Conservation (phyloP, 805 yeast species). For the Candida ulmi region DNA sequence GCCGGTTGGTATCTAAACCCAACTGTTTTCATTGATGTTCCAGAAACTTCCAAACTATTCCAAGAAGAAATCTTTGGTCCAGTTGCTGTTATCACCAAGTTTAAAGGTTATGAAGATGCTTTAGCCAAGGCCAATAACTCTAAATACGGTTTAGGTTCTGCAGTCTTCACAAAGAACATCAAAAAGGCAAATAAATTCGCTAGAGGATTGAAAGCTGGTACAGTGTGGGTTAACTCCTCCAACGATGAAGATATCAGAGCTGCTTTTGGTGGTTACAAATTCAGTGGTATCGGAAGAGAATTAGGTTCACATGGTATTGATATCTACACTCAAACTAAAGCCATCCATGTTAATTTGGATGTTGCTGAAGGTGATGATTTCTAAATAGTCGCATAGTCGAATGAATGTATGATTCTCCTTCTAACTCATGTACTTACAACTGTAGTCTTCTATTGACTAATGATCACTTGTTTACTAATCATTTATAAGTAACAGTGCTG, state of each 20-base stretch:
- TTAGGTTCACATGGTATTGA: slow-evolving; percentile 69
- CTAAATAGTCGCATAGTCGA: background rate
- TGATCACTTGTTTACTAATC: too few species aligned
- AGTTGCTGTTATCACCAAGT: slow-evolving; percentile 65
- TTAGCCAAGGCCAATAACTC: slow-evolving; percentile 64
- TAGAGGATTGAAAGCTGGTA: slow-evolving; percentile 56
- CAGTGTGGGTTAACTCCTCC: slow-evolving; percentile 64
- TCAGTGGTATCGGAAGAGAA: slow-evolving; percentile 79
- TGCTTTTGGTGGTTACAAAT: slow-evolving; percentile 80
- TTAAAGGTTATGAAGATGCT: slow-evolving; percentile 63
- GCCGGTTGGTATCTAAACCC: slow-evolving; percentile 69
- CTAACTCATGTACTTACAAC: too few species aligned
- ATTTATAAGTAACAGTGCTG: too few species aligned
- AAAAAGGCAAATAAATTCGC: slow-evolving; percentile 62
- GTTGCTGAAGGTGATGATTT: slow-evolving; percentile 24
- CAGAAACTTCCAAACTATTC: slow-evolving; percentile 57
- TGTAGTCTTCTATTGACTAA: too few species aligned
- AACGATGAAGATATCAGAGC: slow-evolving; percentile 59
- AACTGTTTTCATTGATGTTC: slow-evolving; percentile 69
- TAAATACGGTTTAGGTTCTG: slow-evolving; percentile 76
- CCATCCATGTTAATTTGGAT: slow-evolving; percentile 64
- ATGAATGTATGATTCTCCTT: too few species aligned
- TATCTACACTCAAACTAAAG: slow-evolving; percentile 69
- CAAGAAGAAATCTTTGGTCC: slow-evolving; percentile 89
- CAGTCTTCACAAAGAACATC: slow-evolving; percentile 68